Percentiles rank a stretch among this genome's conserved stretches.
These are phyloP conservation scores for Saprolegnia parasitica DNA, from an alignment of 352 stramenopile genomes.

Conservation along the genomic window DNA sequence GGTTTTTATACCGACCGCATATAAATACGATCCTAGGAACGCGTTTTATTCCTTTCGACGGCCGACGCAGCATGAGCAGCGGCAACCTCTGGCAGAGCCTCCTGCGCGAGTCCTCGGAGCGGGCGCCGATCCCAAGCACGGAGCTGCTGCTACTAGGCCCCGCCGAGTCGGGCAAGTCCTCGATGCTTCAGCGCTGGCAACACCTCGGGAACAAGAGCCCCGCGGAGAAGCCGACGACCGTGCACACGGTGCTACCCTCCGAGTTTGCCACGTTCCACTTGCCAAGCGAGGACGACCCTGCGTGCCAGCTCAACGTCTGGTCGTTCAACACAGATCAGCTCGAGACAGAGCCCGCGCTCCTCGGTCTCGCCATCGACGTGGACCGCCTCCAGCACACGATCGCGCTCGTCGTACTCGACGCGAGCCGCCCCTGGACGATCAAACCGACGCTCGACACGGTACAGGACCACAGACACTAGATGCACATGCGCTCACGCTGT, in stretches of 20 bases:
- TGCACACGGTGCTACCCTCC: conserved; percentile 54
- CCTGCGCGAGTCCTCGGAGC: conserved; percentile 74
- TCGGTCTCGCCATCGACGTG: conserved; percentile 60
- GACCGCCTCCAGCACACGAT: conserved; percentile 57
- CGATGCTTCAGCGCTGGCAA: conserved; percentile 38
- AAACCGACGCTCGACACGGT: conserved; percentile 70
- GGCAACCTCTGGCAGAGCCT: conserved; percentile 80
- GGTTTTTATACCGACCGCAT: no score
- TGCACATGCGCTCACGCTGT: background rate
- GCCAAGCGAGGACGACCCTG: conserved; percentile 51
- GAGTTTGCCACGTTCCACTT: conserved; percentile 29
- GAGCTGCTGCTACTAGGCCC: conserved; percentile 72
- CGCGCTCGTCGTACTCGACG: conserved; percentile 58
- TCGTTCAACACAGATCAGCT: conserved; percentile 64
- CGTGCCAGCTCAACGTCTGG: conserved; percentile 74
- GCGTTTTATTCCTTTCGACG: background rate
- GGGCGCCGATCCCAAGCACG: conserved; percentile 56
- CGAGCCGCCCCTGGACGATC: conserved; percentile 75
- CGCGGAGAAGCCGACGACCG: conserved; percentile 28
- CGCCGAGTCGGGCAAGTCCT: conserved; percentile 65
- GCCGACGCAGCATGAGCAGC: conserved; percentile 9
- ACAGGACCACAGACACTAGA: background rate
- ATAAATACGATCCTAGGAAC: no score
- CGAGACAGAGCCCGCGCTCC: conserved; percentile 44
- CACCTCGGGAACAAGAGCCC: conserved; percentile 31